A percentile compares a stretch with the other conserved stretches of the same genome.
Conservation (phyloP, 2,329 filamentous ascomycete species). For the Albophoma yamanashiensis region DNA sequence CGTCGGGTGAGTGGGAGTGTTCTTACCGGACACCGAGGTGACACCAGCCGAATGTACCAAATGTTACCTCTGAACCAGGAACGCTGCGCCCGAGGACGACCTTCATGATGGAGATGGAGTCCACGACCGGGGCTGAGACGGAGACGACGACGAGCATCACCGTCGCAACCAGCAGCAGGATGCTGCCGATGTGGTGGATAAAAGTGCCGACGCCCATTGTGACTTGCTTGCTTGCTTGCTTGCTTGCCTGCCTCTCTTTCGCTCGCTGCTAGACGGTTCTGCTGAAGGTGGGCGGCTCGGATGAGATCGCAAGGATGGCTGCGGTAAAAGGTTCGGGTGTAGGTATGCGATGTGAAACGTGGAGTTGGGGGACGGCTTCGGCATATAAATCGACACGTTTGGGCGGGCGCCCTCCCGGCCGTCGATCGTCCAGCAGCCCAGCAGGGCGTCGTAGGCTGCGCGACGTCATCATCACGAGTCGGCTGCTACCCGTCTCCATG, state of each 20-base stretch:
- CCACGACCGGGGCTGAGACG: constrained; percentile 48
- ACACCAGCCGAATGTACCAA: constrained; percentile 54
- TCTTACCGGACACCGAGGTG: constrained; percentile 17
- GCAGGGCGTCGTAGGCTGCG: neutral
- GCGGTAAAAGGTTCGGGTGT: neutral
- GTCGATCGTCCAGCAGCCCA: neutral
- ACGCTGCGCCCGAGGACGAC: constrained; percentile 33
- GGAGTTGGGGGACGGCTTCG: neutral
- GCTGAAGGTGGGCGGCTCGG: neutral
- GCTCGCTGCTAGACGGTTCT: neutral
- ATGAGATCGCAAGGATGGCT: neutral
- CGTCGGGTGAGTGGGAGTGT: neutral
- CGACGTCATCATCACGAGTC: neutral
- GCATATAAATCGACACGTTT: constrained; percentile 4
- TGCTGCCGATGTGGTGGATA: constrained; percentile 47
- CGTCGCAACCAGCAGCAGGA: constrained; percentile 43
- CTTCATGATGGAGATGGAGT: constrained; percentile 41
- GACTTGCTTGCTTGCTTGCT: constrained; percentile 6
- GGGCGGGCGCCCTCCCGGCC: neutral
- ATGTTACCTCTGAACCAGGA: constrained; percentile 29
- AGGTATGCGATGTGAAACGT: neutral
- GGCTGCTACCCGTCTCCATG: neutral
- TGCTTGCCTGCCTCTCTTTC: neutral
- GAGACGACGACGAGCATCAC: constrained; percentile 47
- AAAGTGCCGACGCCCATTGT: constrained; percentile 37